Evolutionary conservation across 78 protist genomes (phyloP).

Genomic region (Diacronema lutheri): DNA sequence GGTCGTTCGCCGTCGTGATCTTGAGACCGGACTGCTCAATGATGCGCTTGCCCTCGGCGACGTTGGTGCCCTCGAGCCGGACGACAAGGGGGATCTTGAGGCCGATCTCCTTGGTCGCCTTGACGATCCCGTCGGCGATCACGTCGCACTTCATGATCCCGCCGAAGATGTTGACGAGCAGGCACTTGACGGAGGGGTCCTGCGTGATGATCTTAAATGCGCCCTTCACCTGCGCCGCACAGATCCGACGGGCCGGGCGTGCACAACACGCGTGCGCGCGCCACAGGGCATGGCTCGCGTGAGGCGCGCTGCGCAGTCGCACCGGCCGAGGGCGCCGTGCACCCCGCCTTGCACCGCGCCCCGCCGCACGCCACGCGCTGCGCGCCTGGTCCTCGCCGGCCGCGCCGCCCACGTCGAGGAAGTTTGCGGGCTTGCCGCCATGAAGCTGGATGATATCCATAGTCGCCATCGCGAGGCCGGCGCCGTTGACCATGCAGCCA

Average conservation of each 20-base stretch:
- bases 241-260: too few species aligned
- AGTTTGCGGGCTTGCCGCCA: conserved; percentile 98
- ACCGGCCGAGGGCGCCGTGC: too few species aligned
- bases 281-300: too few species aligned
- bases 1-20: too few species aligned
- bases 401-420: conserved; percentile 94
- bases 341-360: too few species aligned
- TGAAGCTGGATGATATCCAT: conserved; percentile 91
- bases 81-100: conserved; percentile 49
- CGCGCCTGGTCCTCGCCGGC: too few species aligned
- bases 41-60: conserved; percentile 64
- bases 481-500: conserved; percentile 97
- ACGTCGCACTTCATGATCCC: conserved; percentile 57
- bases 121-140: conserved; percentile 37
- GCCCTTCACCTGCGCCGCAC: conserved; percentile 70
- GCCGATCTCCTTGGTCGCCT: conserved; percentile 11
- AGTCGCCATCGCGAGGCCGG: conserved; percentile 99
- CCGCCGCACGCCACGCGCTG: too few species aligned
- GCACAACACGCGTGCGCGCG: too few species aligned
- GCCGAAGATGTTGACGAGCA: conserved; percentile 59
- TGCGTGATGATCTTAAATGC: conserved; percentile 88
- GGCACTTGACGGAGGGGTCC: conserved; percentile 57
- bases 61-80: conserved; percentile 78
- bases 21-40: too few species aligned
- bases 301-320: too few species aligned